These are phyloP conservation scores for Globisporangium radiosum DNA, from an alignment of 352 stramenopile species.

Conservation along the genomic window DNA sequence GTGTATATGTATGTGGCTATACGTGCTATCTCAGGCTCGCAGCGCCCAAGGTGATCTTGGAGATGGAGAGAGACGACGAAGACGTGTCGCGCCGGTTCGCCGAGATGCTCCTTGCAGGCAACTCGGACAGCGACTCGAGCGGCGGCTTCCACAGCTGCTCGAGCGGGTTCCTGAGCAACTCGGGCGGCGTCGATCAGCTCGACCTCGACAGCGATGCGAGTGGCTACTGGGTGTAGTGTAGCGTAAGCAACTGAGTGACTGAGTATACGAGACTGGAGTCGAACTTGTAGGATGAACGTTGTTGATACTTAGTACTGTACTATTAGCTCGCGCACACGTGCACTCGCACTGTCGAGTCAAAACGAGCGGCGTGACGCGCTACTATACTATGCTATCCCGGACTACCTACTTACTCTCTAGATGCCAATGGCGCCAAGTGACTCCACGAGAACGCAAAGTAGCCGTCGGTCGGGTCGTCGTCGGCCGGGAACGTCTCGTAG, in stretches of 20 bases:
- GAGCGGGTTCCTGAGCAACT: constrained; percentile 28
- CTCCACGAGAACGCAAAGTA: constrained; percentile 11
- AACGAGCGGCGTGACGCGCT: background rate
- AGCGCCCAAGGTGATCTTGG: constrained; percentile 20
- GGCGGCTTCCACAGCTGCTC: constrained; percentile 63
- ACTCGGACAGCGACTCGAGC: constrained; percentile 32
- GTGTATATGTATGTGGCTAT: background rate
- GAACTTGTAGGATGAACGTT: background rate
- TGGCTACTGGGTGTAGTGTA: constrained; percentile 14
- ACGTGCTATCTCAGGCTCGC: constrained; percentile 8
- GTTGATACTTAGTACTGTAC: too few relatives aligned
- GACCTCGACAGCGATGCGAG: constrained; percentile 20
- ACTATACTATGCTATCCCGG: background rate
- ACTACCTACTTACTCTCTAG: background rate
- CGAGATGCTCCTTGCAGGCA: constrained; percentile 12
- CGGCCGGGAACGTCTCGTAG: constrained; percentile 18
- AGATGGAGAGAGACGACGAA: constrained; percentile 43
- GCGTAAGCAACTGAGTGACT: background rate
- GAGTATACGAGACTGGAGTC: background rate
- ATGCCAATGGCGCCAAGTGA: background rate
- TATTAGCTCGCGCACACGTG: background rate
- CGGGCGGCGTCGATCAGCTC: constrained; percentile 31
- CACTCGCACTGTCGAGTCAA: background rate
- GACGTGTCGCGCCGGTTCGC: constrained; percentile 27
- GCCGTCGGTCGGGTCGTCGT: constrained; percentile 5